Percentiles rank a stretch among this genome's conserved stretches.
Evolutionary conservation across 495 filamentous ascomycete species (phyloP).

Genomic region (Clavariopsis aquatica): DNA sequence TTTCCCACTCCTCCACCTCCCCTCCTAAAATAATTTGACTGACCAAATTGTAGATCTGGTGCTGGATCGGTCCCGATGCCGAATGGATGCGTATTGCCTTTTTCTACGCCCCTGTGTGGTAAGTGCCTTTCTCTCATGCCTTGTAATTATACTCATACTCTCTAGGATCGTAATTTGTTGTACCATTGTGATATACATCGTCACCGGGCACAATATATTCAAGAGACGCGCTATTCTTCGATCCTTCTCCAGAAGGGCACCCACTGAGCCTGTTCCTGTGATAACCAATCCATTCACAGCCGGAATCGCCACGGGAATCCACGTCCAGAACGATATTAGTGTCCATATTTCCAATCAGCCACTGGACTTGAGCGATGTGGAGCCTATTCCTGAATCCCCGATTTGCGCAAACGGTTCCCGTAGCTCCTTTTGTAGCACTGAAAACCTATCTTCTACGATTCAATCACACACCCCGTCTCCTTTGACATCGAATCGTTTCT

Average conservation of each 20-base stretch:
- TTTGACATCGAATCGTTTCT: constrained; percentile 6
- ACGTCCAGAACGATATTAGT: constrained; percentile 61
- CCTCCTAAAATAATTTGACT: constrained; percentile 8
- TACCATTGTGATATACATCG: constrained; percentile 73
- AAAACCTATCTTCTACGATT: constrained; percentile 6
- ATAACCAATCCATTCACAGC: constrained; percentile 54
- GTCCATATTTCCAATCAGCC: constrained; percentile 43
- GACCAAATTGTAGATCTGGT: constrained; percentile 63
- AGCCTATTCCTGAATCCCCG: constrained; percentile 10
- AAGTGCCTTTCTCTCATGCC: constrained; percentile 23
- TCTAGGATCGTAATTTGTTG: constrained; percentile 55
- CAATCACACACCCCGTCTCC: background rate
- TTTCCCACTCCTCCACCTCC: too few species aligned
- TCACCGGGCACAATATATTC: constrained; percentile 72
- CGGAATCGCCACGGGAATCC: constrained; percentile 24
- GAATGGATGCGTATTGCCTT: constrained; percentile 72
- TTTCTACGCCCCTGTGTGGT: constrained; percentile 88
- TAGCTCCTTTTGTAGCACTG: constrained; percentile 29
- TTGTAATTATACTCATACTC: constrained; percentile 1
- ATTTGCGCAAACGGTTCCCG: constrained; percentile 20
- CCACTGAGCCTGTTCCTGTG: constrained; percentile 40
- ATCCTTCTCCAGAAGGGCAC: constrained; percentile 46
- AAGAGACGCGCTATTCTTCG: constrained; percentile 51
- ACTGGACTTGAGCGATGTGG: constrained; percentile 37
- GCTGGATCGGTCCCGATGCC: constrained; percentile 72